These are phyloP conservation scores for Neopestalotiopsis clavispora DNA, from an alignment of 2,329 filamentous ascomycete species.

Conservation along the genomic window DNA sequence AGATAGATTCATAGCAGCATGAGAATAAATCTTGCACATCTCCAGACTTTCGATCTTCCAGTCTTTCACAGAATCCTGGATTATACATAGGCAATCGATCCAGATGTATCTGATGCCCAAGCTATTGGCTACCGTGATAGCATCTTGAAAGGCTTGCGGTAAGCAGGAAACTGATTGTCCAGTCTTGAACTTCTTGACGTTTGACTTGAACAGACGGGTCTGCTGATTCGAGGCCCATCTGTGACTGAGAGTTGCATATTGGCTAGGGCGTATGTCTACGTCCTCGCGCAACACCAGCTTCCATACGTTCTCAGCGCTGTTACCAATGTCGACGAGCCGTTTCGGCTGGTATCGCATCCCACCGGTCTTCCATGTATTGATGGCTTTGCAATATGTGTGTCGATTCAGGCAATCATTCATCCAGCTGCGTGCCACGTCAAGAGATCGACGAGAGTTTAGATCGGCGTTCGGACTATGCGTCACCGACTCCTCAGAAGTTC, in stretches of 20 bases:
- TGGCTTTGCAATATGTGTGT: not conserved
- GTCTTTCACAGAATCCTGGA: not conserved
- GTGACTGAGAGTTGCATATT: conserved; percentile 16
- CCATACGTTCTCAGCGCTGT: not conserved
- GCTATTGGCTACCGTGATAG: not conserved
- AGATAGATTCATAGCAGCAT: not conserved
- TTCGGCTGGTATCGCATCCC: not conserved
- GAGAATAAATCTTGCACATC: conserved; percentile 1
- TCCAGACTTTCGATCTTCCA: conserved; percentile 1
- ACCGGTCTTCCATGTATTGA: not conserved
- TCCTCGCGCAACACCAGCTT: not conserved
- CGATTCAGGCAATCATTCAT: not conserved
- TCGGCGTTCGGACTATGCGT: not conserved
- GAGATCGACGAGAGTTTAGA: not conserved
- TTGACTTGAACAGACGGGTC: not conserved
- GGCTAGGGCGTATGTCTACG: too few relatives aligned
- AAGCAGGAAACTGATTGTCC: not conserved
- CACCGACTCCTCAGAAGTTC: not conserved
- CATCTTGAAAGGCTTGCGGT: not conserved
- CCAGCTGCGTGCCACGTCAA: not conserved
- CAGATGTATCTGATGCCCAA: conserved; percentile 3
- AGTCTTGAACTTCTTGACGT: not conserved
- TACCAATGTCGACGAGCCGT: not conserved
- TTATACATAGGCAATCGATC: conserved; percentile 7
- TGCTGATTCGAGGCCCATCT: conserved; percentile 7